Base-by-base conservation (phyloP, 1,284 basidiomycete genomes). In the Ustilago sp. region DNA sequence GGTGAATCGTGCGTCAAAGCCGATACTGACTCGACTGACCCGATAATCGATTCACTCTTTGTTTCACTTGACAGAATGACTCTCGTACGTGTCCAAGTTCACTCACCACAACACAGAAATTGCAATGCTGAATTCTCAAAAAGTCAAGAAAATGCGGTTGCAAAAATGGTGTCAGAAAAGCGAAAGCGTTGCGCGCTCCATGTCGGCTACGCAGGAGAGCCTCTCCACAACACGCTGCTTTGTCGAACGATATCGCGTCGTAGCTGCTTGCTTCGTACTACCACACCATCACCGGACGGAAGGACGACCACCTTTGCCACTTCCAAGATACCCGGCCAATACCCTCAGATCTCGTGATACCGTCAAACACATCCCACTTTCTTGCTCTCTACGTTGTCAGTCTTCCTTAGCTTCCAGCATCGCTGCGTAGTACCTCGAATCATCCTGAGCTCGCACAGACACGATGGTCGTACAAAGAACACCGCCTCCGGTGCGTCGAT, bases 401-500 rank as follows among this genome's bases (percentile, higher is more conserved):
- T 45, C 13, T 31, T 32, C 48, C 9, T 3, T 32, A 9, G 6
- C 12, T 7, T 12, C 48, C 23, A n/a, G n/a, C 48, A 7, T 50
- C 23, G 31, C 23, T 39, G 8, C 48, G 11, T 13, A 28, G 4
- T 13, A 11, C 38, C 28, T 8, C 8, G 48, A 7, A 32, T 50
- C 48, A 13, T 17, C 28, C n/a, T 50, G 6, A 23, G 31, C 48
- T 32, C 48, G 48, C 31, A 19, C n/a, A 34, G n/a, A 12, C 13
- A 54, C 41, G 15, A 73, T 73, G 70, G 70, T 73, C 48, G 70
- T 73, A 23, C 64, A 67, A 63, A 53, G 70, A 17, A 59, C 70
- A n/a, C 70, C 70, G 45, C 70, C 70, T 13, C 70, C 59, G 17
- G 70, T 73, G 31, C 61, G 65, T 3, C 23, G 70, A 34, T 73